Evolutionary conservation across 495 filamentous ascomycete species (phyloP).

Genomic region (Hypoxylon cercidicola): DNA sequence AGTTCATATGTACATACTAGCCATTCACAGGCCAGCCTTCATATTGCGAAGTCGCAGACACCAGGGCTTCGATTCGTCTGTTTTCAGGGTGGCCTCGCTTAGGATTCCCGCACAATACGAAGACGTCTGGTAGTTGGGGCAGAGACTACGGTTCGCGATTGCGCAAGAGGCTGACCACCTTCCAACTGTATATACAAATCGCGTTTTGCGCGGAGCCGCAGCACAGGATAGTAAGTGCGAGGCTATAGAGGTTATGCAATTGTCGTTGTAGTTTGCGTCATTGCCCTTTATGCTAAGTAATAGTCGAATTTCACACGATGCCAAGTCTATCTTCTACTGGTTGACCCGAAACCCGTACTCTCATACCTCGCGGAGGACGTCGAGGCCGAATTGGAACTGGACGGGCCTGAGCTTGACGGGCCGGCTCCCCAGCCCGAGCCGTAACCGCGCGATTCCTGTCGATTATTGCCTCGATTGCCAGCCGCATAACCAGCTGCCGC

Average conservation of each 20-base stretch:
- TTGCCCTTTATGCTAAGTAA: not conserved
- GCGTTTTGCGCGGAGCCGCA: constrained; percentile 7
- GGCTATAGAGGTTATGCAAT: constrained; percentile 12
- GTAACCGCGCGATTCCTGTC: constrained; percentile 42
- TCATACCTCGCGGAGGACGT: constrained; percentile 69
- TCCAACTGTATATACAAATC: constrained; percentile 20
- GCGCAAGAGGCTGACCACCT: not conserved
- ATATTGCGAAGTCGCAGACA: not conserved
- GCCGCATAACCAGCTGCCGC: constrained; percentile 76
- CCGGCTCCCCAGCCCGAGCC: constrained; percentile 52
- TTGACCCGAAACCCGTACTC: constrained; percentile 92
- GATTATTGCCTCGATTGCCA: constrained; percentile 61
- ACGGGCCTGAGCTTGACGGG: constrained; percentile 47
- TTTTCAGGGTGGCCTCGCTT: not conserved
- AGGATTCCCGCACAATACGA: not conserved
- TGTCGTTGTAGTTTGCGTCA: not conserved
- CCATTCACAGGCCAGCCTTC: constrained; percentile 1
- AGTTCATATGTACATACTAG: constrained; percentile 45
- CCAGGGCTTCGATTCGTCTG: not conserved
- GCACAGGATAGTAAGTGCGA: constrained; percentile 32
- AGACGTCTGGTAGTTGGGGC: not conserved
- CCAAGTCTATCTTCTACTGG: constrained; percentile 70
- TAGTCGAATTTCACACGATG: not conserved
- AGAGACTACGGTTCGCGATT: not conserved
- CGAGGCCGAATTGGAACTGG: constrained; percentile 49